Base-by-base conservation (phyloP, 2,329 filamentous ascomycete genomes). In the Pseudophaeomoniella oleicola region DNA sequence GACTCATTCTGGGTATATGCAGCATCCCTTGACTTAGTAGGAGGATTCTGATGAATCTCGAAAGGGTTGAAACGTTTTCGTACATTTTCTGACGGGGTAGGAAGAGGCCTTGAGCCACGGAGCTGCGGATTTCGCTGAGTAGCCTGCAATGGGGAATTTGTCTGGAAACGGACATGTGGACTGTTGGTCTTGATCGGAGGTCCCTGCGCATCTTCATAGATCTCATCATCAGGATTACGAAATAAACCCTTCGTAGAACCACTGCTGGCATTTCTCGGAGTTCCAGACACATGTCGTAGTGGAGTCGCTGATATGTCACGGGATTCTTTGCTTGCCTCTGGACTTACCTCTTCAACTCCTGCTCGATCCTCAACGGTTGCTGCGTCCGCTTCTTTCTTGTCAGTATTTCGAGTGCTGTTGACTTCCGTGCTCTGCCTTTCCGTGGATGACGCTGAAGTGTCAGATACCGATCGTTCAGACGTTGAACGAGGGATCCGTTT, bases 1-100 rank as follows among this genome's bases (percentile, higher is more conserved):
- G n/a, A 6, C 9, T 27, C 22, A 48, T 90, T 94, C 37, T 69
- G 74, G 2, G 72, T 85, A 58, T 94, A 94, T 13, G 67, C 69
- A 4, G 86, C 76, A 51, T 93, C 84, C 40, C 79, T 75, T 32
- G 85, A 87, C 51, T 90, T 86, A 14, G 75, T 77, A 1, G 85
- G 84, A 13, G 84, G 76, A 49, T 94, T 92, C 48, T 72, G 79
- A 55, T 93, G 73, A 39, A 93, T 90, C 54, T 94, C 84, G 38
- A 78, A 71, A 15, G 66, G 60, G 6, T 66, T 58, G 12, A 69
- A 50, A 19, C 58, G 55, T 46, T 65, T 65, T 43, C 55, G 50
- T 59, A 62, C 53, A 56, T 41, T 48, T 60, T 30, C 63, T 51
- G 39, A 60, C 58, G 14, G 6, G 22, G 6, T n/a, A 27, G 60